Base-by-base conservation (phyloP, 164 flowering plant species). In the Warburgia ugandensis region DNA sequence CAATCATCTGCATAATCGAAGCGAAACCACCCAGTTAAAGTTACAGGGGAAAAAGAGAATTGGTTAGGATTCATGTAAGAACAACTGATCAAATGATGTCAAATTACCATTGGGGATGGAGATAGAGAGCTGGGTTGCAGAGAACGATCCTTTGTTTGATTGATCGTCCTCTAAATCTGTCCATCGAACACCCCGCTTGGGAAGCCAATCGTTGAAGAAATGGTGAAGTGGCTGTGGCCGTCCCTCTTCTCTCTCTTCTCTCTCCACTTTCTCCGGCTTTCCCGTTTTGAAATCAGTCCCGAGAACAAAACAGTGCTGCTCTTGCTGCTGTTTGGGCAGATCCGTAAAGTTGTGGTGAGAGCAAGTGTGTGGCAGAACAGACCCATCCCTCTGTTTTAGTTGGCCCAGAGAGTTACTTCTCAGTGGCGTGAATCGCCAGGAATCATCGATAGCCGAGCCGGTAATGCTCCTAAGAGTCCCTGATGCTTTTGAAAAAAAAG, bases 201-300 rank as follows among this genome's bases (percentile, higher is more conserved):
- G 61, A 10, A 58, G 59, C 71, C 72, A 71, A 8, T 75, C 79
- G 2, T 60, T 63, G 47, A 76, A 68, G 64, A 76, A 73, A 30
- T 66, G 75, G 58, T 59, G 69, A 0, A 70, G 58, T 4, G 70
- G 69, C 43, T 68, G 68, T 42, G 65, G 68, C 31, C 61, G 48
- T 22, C 65, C 73, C 25, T 54, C 44, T 29, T 70, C 63, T 44
- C 56, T 61, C 39, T 58, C 66, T n/a, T n/a, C n/a, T n/a, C n/a
- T n/a, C n/a, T n/a, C n/a, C 13, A 11, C 27, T 14, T 63, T 72
- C 28, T 28, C 29, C 16, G 55, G 30, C n/a, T 52, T 61, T 14
- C 48, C 48, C 21, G 53, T 12, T 47, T 68, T 76, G 53, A 76
- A 65, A 50, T 73, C 77, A 20, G 70, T 45, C 11, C 76, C 76